A percentile compares a stretch with the other conserved stretches of the same genome.
These are phyloP conservation scores for Bocquillonia castaneifolia DNA, from an alignment of 441 rosid species.

Conservation along the genomic window DNA sequence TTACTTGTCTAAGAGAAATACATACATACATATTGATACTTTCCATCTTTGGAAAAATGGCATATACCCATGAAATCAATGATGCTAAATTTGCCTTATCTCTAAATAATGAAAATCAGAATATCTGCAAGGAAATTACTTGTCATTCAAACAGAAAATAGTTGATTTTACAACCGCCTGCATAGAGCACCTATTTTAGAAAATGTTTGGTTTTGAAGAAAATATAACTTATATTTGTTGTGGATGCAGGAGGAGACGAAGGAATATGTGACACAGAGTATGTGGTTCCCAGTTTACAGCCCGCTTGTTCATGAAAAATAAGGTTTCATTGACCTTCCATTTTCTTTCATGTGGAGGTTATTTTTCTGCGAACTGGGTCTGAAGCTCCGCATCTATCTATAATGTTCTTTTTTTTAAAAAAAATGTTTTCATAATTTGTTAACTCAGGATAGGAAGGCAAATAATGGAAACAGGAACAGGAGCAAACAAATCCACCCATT, in stretches of 20 bases:
- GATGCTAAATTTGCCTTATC: neutral
- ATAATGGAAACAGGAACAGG: neutral
- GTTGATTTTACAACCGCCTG: neutral
- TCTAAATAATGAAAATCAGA: neutral
- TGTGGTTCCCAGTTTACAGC: constrained; percentile 94
- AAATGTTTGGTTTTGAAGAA: neutral
- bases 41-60: neutral
- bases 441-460: constrained; percentile 13
- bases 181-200: neutral
- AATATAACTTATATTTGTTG: neutral
- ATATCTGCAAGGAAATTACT: neutral
- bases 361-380: neutral
- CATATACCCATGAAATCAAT: neutral
- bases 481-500: neutral
- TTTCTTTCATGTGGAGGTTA: neutral
- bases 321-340: neutral
- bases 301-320: constrained; percentile 92
- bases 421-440: constrained; percentile 8
- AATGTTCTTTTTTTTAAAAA: neutral
- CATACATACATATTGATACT: neutral
- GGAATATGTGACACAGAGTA: constrained; percentile 47
- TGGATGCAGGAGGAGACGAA: constrained; percentile 68
- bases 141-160: neutral
- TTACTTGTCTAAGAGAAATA: neutral
- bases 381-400: neutral